Percentiles rank a stretch among this genome's conserved stretches.
These are phyloP conservation scores for Eucalyptus rudis DNA, from an alignment of 345 rosid species.

Conservation along the genomic window DNA sequence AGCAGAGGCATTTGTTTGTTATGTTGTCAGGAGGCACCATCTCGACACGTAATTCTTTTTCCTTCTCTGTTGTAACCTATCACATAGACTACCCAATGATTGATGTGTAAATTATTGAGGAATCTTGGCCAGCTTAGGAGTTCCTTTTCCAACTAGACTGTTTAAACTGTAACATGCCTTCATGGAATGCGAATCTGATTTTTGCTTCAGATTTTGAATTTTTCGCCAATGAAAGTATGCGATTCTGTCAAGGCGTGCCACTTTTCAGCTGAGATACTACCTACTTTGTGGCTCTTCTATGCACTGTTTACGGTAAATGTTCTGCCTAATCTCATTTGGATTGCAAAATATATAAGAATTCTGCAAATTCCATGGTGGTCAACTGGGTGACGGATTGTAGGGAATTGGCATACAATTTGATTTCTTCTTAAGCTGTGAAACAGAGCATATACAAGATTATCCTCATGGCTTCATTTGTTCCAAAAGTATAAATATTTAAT, in stretches of 20 bases:
- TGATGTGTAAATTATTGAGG: conserved; percentile 6
- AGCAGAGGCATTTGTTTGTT: conserved; percentile 26
- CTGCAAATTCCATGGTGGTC: neutral
- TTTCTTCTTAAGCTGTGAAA: neutral
- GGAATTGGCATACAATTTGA: neutral
- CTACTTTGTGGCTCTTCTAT: neutral
- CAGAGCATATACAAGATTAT: neutral
- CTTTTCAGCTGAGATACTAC: neutral
- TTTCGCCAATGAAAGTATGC: neutral
- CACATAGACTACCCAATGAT: neutral
- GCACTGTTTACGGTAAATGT: neutral
- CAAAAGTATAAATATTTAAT: neutral
- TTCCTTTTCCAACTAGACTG: neutral
- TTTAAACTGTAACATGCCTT: neutral
- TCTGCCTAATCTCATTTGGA: neutral
- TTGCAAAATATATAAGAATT: neutral
- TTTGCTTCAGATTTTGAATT: neutral
- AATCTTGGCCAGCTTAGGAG: neutral
- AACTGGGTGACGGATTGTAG: neutral
- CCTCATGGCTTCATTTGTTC: neutral
- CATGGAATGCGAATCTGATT: neutral
- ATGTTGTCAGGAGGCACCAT: conserved; percentile 16
- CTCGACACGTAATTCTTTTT: neutral
- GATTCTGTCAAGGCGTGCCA: neutral
- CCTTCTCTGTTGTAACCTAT: conserved; percentile 2